A percentile compares a stretch with the other conserved stretches of the same genome.
Evolutionary conservation across 768 basidiomycete genomes (phyloP).

Genomic region (Kwoniella botswanensis): DNA sequence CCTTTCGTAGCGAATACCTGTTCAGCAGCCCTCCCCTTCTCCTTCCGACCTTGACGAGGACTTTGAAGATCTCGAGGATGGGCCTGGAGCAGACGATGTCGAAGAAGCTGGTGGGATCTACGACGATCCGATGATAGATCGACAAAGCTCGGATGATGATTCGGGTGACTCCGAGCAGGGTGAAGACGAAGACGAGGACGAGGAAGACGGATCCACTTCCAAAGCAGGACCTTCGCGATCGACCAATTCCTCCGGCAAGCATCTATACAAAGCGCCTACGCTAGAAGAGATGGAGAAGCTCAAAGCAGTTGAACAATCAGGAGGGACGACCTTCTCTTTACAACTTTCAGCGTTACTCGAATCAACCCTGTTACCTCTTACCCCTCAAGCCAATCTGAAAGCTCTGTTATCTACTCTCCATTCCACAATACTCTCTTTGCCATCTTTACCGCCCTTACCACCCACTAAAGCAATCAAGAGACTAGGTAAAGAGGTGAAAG

Average conservation of each 20-base stretch:
- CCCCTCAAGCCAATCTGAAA: slow-evolving; percentile 57
- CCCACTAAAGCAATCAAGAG: slow-evolving; percentile 67
- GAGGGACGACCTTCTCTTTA: slow-evolving; percentile 78
- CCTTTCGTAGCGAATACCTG: background rate
- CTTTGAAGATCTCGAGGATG: slow-evolving; percentile 22
- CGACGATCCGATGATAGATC: slow-evolving; percentile 39
- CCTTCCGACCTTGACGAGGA: slow-evolving; percentile 17
- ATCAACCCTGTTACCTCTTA: slow-evolving; percentile 47
- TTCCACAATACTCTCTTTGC: slow-evolving; percentile 67
- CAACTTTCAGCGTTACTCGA: slow-evolving; percentile 65
- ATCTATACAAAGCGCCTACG: slow-evolving; percentile 56
- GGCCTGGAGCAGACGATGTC: slow-evolving; percentile 6
- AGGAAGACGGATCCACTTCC: slow-evolving; percentile 20
- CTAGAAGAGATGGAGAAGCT: slow-evolving; percentile 39
- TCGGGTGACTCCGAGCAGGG: slow-evolving; percentile 25
- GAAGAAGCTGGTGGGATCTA: slow-evolving; percentile 10
- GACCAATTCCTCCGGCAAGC: slow-evolving; percentile 36
- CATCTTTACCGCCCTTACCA: slow-evolving; percentile 66
- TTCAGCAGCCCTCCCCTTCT: slow-evolving; percentile 10
- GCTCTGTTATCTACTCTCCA: slow-evolving; percentile 78
- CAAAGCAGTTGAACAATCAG: slow-evolving; percentile 29
- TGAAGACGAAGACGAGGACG: slow-evolving; percentile 32
- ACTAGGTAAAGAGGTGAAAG: slow-evolving; percentile 69
- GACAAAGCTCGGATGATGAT: slow-evolving; percentile 16
- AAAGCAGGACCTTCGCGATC: slow-evolving; percentile 33